These are phyloP conservation scores for Ochromonas danica DNA, from an alignment of 108 stramenopile genomes.

Conservation along the genomic window DNA sequence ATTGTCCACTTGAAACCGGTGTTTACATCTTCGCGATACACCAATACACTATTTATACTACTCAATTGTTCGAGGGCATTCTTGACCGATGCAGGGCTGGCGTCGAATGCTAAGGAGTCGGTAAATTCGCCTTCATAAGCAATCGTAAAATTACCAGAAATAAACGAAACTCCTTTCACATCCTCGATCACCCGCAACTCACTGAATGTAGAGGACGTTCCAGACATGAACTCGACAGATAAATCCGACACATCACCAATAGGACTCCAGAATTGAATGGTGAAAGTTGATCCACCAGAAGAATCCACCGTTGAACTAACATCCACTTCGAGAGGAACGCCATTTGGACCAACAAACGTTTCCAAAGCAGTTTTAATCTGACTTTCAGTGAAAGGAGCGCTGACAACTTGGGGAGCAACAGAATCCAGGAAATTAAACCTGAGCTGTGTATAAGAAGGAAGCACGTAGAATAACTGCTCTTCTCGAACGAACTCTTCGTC, in stretches of 20 bases:
- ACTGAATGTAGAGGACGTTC: not conserved
- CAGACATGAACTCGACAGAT: conserved; percentile 18
- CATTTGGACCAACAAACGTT: conserved; percentile 19
- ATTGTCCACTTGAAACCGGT: conserved; percentile 66
- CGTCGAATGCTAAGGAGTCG: conserved; percentile 63
- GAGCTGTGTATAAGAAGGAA: not conserved
- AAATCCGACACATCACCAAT: conserved; percentile 64
- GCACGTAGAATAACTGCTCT: conserved; percentile 46
- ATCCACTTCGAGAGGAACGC: not conserved
- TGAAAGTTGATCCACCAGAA: conserved; percentile 35
- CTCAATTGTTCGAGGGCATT: conserved; percentile 57
- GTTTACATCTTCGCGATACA: conserved; percentile 50
- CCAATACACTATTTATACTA: conserved; percentile 43
- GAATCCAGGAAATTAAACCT: conserved; percentile 17
- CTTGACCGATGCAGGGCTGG: conserved; percentile 61
- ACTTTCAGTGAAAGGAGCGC: not conserved
- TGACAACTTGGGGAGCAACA: not conserved
- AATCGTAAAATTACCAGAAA: conserved; percentile 68
- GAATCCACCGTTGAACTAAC: not conserved
- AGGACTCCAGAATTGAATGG: conserved; percentile 64
- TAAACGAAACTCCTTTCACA: conserved; percentile 59
- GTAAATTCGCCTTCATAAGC: conserved; percentile 64
- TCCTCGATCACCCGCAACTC: conserved; percentile 44
- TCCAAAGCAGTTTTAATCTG: not conserved
- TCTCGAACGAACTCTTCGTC: conserved; percentile 63